Evolutionary conservation across 768 basidiomycete species (phyloP).

Genomic region (Suillus variegatus): DNA sequence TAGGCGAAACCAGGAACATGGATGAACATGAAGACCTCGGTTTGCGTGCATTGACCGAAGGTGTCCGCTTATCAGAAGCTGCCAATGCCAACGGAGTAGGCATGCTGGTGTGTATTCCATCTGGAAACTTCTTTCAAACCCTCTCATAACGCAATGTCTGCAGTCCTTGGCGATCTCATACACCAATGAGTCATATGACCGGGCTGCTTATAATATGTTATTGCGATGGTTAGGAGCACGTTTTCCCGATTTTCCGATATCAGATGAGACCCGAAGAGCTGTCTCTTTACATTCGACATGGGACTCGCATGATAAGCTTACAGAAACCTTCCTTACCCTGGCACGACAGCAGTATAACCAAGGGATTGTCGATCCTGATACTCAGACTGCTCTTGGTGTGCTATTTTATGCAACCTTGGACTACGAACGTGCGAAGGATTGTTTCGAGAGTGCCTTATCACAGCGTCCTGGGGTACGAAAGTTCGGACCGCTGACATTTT

Average conservation of each 20-base stretch:
- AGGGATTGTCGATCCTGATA: slow-evolving; percentile 79
- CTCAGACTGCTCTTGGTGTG: slow-evolving; percentile 92
- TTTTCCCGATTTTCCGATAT: slow-evolving; percentile 56
- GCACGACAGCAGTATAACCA: slow-evolving; percentile 81
- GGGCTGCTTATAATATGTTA: slow-evolving; percentile 82
- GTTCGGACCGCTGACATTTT: slow-evolving; percentile 14
- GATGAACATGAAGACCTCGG: slow-evolving; percentile 85
- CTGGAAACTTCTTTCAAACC: neutral
- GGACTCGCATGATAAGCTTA: slow-evolving; percentile 79
- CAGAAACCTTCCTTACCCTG: slow-evolving; percentile 78
- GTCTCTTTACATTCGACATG: slow-evolving; percentile 64
- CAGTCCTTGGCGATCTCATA: slow-evolving; percentile 95
- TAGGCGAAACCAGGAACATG: slow-evolving; percentile 90
- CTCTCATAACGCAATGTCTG: slow-evolving; percentile 1
- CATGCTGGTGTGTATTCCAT: slow-evolving; percentile 60
- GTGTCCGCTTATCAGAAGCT: slow-evolving; percentile 65
- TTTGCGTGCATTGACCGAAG: slow-evolving; percentile 77
- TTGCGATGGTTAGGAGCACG: slow-evolving; percentile 80
- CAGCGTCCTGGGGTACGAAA: slow-evolving; percentile 65
- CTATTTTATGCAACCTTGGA: slow-evolving; percentile 87
- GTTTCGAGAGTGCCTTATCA: slow-evolving; percentile 86
- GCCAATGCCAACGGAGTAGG: slow-evolving; percentile 66
- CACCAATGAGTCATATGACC: slow-evolving; percentile 91
- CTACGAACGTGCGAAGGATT: slow-evolving; percentile 90
- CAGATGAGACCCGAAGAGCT: slow-evolving; percentile 57